Percentiles rank a stretch among this genome's conserved stretches.
These are phyloP conservation scores for Chrysanthemum seticuspe DNA, from an alignment of 129 eudicot genomes.

Conservation along the genomic window DNA sequence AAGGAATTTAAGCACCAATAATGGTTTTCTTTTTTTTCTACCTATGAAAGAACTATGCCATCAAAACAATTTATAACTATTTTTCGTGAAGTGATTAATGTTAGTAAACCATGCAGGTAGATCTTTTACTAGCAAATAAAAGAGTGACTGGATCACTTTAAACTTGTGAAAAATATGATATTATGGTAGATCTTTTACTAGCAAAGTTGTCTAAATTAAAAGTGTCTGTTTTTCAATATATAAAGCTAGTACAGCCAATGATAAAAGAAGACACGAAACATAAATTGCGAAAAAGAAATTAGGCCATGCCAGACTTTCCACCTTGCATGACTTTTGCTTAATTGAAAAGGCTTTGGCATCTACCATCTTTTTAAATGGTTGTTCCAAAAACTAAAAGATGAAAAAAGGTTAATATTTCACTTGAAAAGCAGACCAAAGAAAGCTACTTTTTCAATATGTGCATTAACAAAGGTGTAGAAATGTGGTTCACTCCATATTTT, in stretches of 20 bases:
- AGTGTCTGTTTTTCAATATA: neutral
- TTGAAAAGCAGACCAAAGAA: conserved; percentile 26
- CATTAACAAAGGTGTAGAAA: conserved; percentile 38
- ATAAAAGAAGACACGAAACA: conserved; percentile 12
- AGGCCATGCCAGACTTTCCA: conserved; percentile 52
- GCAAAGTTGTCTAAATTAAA: conserved; percentile 13
- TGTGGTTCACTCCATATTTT: conserved; percentile 29
- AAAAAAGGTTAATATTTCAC: conserved; percentile 30
- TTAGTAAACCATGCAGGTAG: neutral
- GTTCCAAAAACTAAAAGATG: conserved; percentile 3
- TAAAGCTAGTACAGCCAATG: neutral
- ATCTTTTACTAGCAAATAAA: neutral
- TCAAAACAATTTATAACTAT: too few species aligned
- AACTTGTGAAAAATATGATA: conserved; percentile 11
- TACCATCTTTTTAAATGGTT: conserved; percentile 23
- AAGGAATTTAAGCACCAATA: conserved; percentile 9
- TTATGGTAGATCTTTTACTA: neutral
- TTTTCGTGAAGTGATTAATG: too few species aligned
- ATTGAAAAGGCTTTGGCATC: conserved; percentile 34
- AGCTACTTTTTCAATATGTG: conserved; percentile 33
- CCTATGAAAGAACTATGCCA: too few species aligned
- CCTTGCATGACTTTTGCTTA: conserved; percentile 39
- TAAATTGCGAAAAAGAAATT: conserved; percentile 19
- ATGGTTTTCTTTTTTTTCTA: neutral
- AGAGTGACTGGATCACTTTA: neutral